Evolutionary conservation across 1,284 basidiomycete species (phyloP).

Genomic region (Rhizoctonia solani): DNA sequence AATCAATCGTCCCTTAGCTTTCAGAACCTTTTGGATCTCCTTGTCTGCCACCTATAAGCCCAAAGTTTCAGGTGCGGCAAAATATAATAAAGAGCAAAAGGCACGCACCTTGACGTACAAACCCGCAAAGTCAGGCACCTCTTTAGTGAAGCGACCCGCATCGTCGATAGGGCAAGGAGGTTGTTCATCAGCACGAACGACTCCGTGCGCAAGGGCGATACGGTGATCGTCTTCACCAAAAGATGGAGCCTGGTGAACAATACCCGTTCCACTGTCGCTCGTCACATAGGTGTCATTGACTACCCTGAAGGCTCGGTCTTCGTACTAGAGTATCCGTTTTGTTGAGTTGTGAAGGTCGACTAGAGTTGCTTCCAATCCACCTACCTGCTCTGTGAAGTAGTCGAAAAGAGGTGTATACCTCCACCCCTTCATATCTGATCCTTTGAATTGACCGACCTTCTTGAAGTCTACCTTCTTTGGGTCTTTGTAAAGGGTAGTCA

Average conservation of each 20-base stretch:
- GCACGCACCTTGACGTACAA: conserved; percentile 80
- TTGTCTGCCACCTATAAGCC: conserved; percentile 85
- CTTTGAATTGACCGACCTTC: conserved; percentile 85
- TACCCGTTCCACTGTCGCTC: conserved; percentile 92
- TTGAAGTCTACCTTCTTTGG: conserved; percentile 97
- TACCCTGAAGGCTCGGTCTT: conserved; percentile 90
- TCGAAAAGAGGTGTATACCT: conserved; percentile 95
- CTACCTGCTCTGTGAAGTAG: conserved; percentile 91
- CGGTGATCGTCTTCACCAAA: conserved; percentile 99
- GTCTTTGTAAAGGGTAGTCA: conserved; percentile 94
- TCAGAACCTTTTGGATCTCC: conserved; percentile 90
- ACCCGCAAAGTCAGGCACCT: conserved; percentile 92
- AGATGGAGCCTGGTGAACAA: conserved; percentile 98
- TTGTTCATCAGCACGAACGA: conserved; percentile 84
- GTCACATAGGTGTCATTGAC: conserved; percentile 94
- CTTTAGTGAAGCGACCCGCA: conserved; percentile 81
- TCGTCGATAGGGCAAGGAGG: conserved; percentile 98
- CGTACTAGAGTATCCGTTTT: conserved; percentile 64
- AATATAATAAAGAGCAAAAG: neutral
- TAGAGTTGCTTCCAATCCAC: neutral
- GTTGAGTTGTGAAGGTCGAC: neutral
- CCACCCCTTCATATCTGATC: conserved; percentile 94
- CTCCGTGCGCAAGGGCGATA: conserved; percentile 81
- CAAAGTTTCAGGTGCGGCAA: neutral
- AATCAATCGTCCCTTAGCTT: conserved; percentile 85